These are phyloP conservation scores for Panicum hallii DNA, from an alignment of 202 grass and related monocot species.

Conservation along the genomic window DNA sequence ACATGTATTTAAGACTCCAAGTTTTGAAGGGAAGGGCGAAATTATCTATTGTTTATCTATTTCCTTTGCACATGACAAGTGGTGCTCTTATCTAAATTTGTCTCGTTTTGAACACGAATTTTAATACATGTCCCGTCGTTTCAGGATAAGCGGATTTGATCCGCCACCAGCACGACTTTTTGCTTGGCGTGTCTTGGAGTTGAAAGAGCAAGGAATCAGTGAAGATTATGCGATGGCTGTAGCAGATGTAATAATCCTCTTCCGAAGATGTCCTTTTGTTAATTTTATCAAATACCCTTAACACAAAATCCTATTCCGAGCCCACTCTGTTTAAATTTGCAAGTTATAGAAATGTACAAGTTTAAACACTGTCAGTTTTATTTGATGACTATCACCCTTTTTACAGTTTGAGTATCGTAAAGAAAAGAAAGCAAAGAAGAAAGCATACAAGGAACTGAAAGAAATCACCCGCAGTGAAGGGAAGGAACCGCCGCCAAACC, in stretches of 20 bases:
- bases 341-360: neutral
- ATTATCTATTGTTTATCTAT: neutral
- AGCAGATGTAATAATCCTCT: conserved; percentile 65
- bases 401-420: conserved; percentile 71
- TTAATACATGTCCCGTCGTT: conserved; percentile 20
- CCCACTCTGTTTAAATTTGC: neutral
- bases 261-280: conserved; percentile 19
- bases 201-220: conserved; percentile 66
- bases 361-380: neutral
- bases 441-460: conserved; percentile 83
- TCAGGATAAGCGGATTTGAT: conserved; percentile 83
- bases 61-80: neutral
- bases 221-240: conserved; percentile 78
- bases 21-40: neutral
- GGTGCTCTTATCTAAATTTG: neutral
- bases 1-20: neutral
- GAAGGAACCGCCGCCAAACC: conserved; percentile 74
- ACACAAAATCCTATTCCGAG: neutral
- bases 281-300: conserved; percentile 21
- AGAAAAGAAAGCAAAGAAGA: conserved; percentile 87
- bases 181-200: conserved; percentile 81
- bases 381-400: conserved; percentile 32
- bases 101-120: neutral
- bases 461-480: conserved; percentile 58
- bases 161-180: conserved; percentile 88